Base-by-base conservation (phyloP, 2,329 filamentous ascomycete species). In the Leptographium flavum region DNA sequence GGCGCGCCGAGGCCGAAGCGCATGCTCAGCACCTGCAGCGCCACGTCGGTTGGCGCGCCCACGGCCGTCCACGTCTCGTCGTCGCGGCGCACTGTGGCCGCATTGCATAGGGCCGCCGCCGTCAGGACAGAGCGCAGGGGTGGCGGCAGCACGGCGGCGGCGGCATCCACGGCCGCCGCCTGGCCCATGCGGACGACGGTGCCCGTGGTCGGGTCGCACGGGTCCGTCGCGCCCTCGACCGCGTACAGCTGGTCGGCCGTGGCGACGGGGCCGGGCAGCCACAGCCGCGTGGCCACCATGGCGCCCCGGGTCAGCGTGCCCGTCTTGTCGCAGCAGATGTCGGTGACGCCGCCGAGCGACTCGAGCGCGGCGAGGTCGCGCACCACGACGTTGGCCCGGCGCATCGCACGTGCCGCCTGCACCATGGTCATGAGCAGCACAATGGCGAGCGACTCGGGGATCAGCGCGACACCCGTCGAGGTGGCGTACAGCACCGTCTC, bases 251-350 rank as follows among this genome's bases (percentile, higher is more conserved):
- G 2, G 68, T 68, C 13, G 63, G 65, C 0, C 10, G 4, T n/a
- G n/a, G n/a, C n/a, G n/a, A n/a, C n/a, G n/a, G n/a, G n/a, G n/a
- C n/a, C n/a, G 17, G 79, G 78, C 33, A 83, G 69, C 74, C 77
- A 82, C 0, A 73, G 76, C 56, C 79, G 79, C 50, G 76, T 70
- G 15, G 79, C 74, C 50, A 83, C 76, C 80, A 83, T 83, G 53
- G 77, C 78, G 31, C 79, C 76, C 53, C 79, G 74, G 0, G 78
- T 81, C 14, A 81, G 63, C 0, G 81, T 85, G 14, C 81, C 81
- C 0, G 80, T 84, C 61, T 83, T 83, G 62, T 83, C 80, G 22
- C 79, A 83, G 60, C 80, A 84, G 54, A 84, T 81, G 55, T 82
- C 78, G 46, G 79, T 83, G 22, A 84, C 79, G 37, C 76, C 79